These are phyloP conservation scores for Lachancea lanzarotensis DNA, from an alignment of 805 yeast species.

Conservation along the genomic window DNA sequence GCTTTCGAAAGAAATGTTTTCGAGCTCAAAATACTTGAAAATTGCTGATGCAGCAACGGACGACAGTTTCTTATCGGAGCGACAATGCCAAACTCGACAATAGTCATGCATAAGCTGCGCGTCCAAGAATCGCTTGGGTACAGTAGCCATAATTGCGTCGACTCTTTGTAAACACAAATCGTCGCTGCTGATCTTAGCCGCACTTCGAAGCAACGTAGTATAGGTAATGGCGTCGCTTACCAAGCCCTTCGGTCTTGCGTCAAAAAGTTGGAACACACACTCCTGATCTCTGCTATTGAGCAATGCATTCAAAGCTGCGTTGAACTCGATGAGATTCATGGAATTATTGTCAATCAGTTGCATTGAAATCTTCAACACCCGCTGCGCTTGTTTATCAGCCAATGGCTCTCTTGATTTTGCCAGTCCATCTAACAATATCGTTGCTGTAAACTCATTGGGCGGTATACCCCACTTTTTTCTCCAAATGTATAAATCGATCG, in stretches of 20 bases:
- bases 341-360: constrained; percentile 27
- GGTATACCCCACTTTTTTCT: constrained; percentile 59
- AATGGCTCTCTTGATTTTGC: constrained; percentile 31
- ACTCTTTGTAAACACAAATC: constrained; percentile 15
- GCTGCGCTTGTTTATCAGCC: constrained; percentile 32
- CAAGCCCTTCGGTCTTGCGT: constrained; percentile 18
- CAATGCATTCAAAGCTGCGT: constrained; percentile 42
- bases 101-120: constrained; percentile 21
- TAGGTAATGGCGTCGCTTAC: constrained; percentile 23
- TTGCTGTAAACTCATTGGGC: constrained; percentile 42
- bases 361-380: constrained; percentile 30
- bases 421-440: constrained; percentile 42
- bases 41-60: constrained; percentile 3
- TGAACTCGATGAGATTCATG: constrained; percentile 38
- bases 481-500: constrained; percentile 45
- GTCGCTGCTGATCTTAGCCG: constrained; percentile 16
- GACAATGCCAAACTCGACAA: constrained; percentile 18
- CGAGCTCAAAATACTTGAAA: constrained; percentile 3
- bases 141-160: constrained; percentile 14
- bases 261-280: constrained; percentile 36
- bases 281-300: constrained; percentile 36
- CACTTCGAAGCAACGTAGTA: constrained; percentile 20
- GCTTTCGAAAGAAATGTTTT: not conserved
- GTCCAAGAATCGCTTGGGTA: constrained; percentile 20
- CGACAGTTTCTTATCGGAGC: constrained; percentile 5